Evolutionary conservation across 768 basidiomycete genomes (phyloP), one percentile per base, ranked within the genome.

Genomic region (Kwoniella sp.): DNA sequence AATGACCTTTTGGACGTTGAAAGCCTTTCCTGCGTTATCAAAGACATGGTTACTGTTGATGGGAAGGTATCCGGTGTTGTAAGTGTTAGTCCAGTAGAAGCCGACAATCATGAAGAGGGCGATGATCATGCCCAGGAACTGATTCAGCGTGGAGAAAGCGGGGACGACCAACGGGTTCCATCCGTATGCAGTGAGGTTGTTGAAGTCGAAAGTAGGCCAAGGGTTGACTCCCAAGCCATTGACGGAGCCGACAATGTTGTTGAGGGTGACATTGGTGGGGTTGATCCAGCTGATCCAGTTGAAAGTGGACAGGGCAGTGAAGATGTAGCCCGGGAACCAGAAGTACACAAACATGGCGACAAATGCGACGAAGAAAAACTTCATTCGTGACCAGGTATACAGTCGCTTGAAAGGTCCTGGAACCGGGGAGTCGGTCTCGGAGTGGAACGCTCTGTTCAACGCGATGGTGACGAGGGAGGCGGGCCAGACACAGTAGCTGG

Each of bases 401-500:
- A 67, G 60, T 25, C 94, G 8, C 87, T 87, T 65, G 94, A 90
- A 58, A 93, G 85, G 80, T 93, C 95, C 83, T 89, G 89, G 20
- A 92, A 95, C 96, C 91, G 98, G 58, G 94, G 90, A 90, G 94
- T 92, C 75, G 89, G 45, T 63, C 38, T 72, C 68, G 50, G 71
- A 63, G 89, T 29, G 74, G 67, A 75, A 71, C 2, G 74, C 74
- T 37, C 72, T 68, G 69, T 67, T 73, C 60, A 75, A 55, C 7
- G 67, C 68, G 47, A 75, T 61, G 23, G 69, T 72, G 59, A 59
- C 58, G 4, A 74, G 65, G 0, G 73, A 68, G 0, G 66, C 25
- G 11, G 73, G 73, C 73, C 73, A 74, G 38, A 72, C 61, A 30
- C 63, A 63, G 17, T 52, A 66, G 23, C 92, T 92, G 0, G 95